Evolutionary conservation across 2,329 filamentous ascomycete species (phyloP), one percentile per base, ranked within the genome.

Genomic region (Cryphonectria parasitica): DNA sequence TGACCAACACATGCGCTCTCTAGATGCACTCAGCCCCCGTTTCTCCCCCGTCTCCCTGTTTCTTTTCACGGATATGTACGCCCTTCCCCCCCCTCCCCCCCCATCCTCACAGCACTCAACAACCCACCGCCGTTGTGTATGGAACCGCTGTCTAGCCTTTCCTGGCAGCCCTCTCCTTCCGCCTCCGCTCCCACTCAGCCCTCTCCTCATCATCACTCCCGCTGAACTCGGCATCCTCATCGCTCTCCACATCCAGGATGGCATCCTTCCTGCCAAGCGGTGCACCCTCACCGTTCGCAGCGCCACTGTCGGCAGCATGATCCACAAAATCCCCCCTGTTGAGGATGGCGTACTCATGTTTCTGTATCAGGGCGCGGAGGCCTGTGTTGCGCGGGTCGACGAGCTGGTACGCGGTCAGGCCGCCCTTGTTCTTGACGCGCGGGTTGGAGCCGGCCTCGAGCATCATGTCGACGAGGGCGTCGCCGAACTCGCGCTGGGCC

Each of bases 401-500:
- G 72, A 95, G 86, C 80, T 94, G 90, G 68, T 87, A 78, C 39
- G 93, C 87, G 66, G 90, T 92, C 71, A 94, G 85, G 76, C 91
- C 90, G 67, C 89, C 91, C 81, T 91, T 92, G 83, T 95, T 95
- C 80, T 83, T 84, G 76, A 84, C 75, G 72, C 87, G 85, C 69
- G 87, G 80, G 80, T 81, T 86, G 66, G 83, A 86, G 70, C 93
- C 93, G 68, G 93, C 93, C 82, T 96, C 93, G 74, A 95, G 86
- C 86, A 97, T 89, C 85, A 96, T 93, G 75, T 91, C 87, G 75
- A 95, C 87, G 68, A 96, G 86, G 25, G 87, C 86, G 75, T 85
- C 83, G 75, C 90, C 92, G 74, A 89, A 89, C 72, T 87, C 84
- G 80, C 89, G 87, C 79, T 92, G 89, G 69, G 85, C 86, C 61